A percentile compares a stretch with the other conserved stretches of the same genome.
Evolutionary conservation across 805 yeast genomes (phyloP).

Genomic region (Saccharomycopsis fodiens): DNA sequence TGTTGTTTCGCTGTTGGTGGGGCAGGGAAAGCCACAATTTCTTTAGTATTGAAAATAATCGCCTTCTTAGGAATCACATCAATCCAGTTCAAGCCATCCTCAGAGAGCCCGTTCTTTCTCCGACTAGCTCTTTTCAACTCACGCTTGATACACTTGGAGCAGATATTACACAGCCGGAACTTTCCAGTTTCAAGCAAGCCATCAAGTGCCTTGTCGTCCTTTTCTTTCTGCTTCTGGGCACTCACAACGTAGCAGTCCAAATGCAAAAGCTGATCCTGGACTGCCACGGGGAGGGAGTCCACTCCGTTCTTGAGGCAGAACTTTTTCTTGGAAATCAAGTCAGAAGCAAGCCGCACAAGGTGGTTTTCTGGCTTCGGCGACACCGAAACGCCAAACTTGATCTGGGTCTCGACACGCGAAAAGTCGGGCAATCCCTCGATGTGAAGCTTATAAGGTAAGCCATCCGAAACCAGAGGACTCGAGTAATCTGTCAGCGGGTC

Average conservation of each 20-base stretch:
- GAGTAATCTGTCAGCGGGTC: conserved; percentile 12
- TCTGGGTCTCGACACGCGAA: conserved; percentile 94
- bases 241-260: conserved; percentile 79
- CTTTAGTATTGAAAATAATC: conserved; percentile 85
- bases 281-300: conserved; percentile 29
- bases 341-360: conserved; percentile 63
- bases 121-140: conserved; percentile 93
- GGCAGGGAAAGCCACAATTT: conserved; percentile 66
- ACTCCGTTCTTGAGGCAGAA: conserved; percentile 30
- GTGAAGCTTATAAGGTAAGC: conserved; percentile 38
- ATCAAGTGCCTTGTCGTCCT: conserved; percentile 1
- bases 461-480: not conserved
- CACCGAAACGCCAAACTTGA: conserved; percentile 61
- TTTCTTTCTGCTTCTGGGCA: conserved; percentile 8
- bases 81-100: conserved; percentile 73
- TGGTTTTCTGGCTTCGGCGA: conserved; percentile 73
- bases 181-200: conserved; percentile 11
- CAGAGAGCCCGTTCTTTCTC: conserved; percentile 72
- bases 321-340: conserved; percentile 26
- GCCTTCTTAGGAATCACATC: conserved; percentile 71
- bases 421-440: conserved; percentile 64
- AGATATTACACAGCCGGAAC: conserved; percentile 58
- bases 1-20: conserved; percentile 32
- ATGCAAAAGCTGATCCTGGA: conserved; percentile 43
- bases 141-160: conserved; percentile 83